These are phyloP conservation scores for Lomentospora prolificans DNA, from an alignment of 2,329 filamentous ascomycete species.

Conservation along the genomic window DNA sequence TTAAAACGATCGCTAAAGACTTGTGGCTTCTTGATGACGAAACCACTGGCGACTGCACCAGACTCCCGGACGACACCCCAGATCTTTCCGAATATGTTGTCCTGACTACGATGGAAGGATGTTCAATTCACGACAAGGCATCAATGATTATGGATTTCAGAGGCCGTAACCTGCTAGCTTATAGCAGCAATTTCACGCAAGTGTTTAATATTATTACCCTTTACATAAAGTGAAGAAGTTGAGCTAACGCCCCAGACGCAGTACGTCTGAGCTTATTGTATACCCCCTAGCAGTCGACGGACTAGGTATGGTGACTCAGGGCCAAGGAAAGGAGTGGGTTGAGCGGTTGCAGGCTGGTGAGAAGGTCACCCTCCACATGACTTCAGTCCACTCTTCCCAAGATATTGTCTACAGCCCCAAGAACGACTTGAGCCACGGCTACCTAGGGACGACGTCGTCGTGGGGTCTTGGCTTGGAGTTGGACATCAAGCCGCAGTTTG, in stretches of 20 bases:
- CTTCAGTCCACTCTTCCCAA: slow-evolving; percentile 8
- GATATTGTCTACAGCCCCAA: slow-evolving; percentile 3
- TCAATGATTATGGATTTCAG: slow-evolving; percentile 42
- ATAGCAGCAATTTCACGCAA: slow-evolving; percentile 34
- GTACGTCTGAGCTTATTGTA: slow-evolving; percentile 4
- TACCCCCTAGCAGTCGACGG: slow-evolving; percentile 14
- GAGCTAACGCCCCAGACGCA: not conserved
- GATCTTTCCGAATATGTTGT: slow-evolving; percentile 49
- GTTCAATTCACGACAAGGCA: slow-evolving; percentile 44
- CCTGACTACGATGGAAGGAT: slow-evolving; percentile 48
- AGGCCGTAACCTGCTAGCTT: slow-evolving; percentile 51
- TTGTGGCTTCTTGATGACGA: slow-evolving; percentile 42
- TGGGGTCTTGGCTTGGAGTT: slow-evolving; percentile 55
- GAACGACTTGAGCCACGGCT: slow-evolving; percentile 14
- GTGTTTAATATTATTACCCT: too few relatives aligned
- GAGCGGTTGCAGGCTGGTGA: slow-evolving; percentile 30
- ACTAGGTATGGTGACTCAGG: slow-evolving; percentile 30
- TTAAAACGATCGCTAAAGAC: slow-evolving; percentile 23
- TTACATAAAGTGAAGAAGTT: not conserved
- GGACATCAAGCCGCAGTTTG: slow-evolving; percentile 45
- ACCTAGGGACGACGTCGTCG: slow-evolving; percentile 39
- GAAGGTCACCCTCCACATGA: slow-evolving; percentile 28
- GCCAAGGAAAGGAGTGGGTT: slow-evolving; percentile 34
- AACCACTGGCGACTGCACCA: slow-evolving; percentile 40
- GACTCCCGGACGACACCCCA: slow-evolving; percentile 41